Percentiles rank a stretch among this genome's conserved stretches.
Evolutionary conservation across 192 early-diverging fungal species (phyloP).

Genomic region (Borealophlyctis nickersoniae): DNA sequence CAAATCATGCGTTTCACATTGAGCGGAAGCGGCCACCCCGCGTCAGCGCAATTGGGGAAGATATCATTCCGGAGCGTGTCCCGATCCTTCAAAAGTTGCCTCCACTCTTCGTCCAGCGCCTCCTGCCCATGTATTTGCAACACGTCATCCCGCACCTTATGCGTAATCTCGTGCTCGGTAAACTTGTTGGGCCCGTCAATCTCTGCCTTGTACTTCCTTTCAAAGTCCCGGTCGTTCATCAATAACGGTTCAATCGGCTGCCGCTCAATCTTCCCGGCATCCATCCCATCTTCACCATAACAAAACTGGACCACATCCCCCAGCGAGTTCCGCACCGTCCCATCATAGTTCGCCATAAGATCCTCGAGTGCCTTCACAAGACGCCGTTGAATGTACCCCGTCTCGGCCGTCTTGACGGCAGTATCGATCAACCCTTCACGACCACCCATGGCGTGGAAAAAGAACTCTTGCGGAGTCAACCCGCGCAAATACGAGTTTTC

Average conservation of each 20-base stretch:
- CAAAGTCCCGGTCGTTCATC: slow-evolving; percentile 67
- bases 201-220: slow-evolving; percentile 79
- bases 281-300: slow-evolving; percentile 99
- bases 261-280: slow-evolving; percentile 81
- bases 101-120: slow-evolving; percentile 78
- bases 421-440: slow-evolving; percentile 99
- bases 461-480: slow-evolving; percentile 96
- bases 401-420: slow-evolving; percentile 98
- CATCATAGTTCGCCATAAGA: slow-evolving; percentile 96
- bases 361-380: slow-evolving; percentile 97
- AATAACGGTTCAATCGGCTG: slow-evolving; percentile 74
- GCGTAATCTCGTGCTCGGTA: slow-evolving; percentile 67
- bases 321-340: slow-evolving; percentile 91
- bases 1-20: slow-evolving; percentile 86
- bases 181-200: slow-evolving; percentile 62
- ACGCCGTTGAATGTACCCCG: slow-evolving; percentile 98
- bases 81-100: slow-evolving; percentile 75
- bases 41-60: slow-evolving; percentile 61
- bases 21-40: slow-evolving; percentile 83
- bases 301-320: slow-evolving; percentile 93
- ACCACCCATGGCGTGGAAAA: slow-evolving; percentile 99
- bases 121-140: slow-evolving; percentile 69
- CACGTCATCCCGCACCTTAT: slow-evolving; percentile 68
- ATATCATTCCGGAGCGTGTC: slow-evolving; percentile 71
- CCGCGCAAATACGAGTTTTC: slow-evolving; percentile 89